Evolutionary conservation across 805 yeast genomes (phyloP).

Genomic region (Sungouiella blattae): DNA sequence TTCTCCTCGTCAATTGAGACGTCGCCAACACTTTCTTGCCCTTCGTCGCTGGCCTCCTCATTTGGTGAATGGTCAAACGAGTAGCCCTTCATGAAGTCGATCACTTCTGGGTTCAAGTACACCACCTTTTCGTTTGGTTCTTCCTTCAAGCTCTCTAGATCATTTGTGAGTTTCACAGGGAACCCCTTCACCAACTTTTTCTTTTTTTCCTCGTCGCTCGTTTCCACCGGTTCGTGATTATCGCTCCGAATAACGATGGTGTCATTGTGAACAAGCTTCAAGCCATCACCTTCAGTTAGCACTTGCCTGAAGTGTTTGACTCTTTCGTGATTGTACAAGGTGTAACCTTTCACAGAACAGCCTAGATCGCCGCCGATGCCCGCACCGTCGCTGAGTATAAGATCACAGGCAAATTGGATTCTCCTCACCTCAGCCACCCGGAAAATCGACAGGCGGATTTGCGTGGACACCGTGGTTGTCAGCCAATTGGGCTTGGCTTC

Average conservation of each 20-base stretch:
- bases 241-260: slow-evolving; percentile 7
- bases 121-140: slow-evolving; percentile 16
- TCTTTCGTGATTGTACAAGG: slow-evolving; percentile 55
- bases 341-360: slow-evolving; percentile 70
- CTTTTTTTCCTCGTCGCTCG: slow-evolving; percentile 30
- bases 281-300: slow-evolving; percentile 49
- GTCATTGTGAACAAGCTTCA: slow-evolving; percentile 45
- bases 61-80: slow-evolving; percentile 32
- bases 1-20: slow-evolving; percentile 7
- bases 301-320: slow-evolving; percentile 49
- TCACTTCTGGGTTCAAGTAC: slow-evolving; percentile 22
- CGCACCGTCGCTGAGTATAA: slow-evolving; percentile 51
- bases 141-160: slow-evolving; percentile 19
- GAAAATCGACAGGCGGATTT: slow-evolving; percentile 47
- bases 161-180: slow-evolving; percentile 14
- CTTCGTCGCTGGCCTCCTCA: slow-evolving; percentile 1
- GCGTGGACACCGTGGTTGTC: slow-evolving; percentile 13
- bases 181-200: slow-evolving; percentile 24
- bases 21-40: neutral
- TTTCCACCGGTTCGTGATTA: slow-evolving; percentile 1
- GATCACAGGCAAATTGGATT: slow-evolving; percentile 56
- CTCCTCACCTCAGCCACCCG: slow-evolving; percentile 61
- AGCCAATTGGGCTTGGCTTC: slow-evolving; percentile 7
- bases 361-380: slow-evolving; percentile 37
- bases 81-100: slow-evolving; percentile 27